A percentile compares a stretch with the other conserved stretches of the same genome.
These are phyloP conservation scores for Monosporozyma yasuniensis DNA, from an alignment of 805 yeast species.

Conservation along the genomic window DNA sequence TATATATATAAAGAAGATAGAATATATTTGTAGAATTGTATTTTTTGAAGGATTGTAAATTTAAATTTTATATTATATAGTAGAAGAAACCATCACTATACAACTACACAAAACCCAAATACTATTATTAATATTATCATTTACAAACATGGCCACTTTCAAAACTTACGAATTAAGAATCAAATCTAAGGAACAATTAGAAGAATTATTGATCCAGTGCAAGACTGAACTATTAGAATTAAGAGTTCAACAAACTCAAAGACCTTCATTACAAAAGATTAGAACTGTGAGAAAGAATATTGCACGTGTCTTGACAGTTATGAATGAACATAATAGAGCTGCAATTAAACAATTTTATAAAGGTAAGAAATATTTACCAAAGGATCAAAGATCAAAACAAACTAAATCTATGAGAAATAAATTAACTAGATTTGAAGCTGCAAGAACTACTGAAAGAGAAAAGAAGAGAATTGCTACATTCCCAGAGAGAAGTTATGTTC, in stretches of 20 bases:
- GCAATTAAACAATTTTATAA: constrained; percentile 90
- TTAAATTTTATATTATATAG: too few species aligned
- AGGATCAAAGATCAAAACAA: constrained; percentile 88
- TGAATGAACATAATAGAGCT: constrained; percentile 94
- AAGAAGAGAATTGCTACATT: constrained; percentile 87
- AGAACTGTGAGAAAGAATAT: constrained; percentile 96
- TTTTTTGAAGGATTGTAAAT: too few species aligned
- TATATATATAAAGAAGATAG: background rate
- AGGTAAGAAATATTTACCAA: constrained; percentile 93
- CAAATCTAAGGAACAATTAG: constrained; percentile 94
- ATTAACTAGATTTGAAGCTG: constrained; percentile 79
- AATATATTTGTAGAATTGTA: too few species aligned
- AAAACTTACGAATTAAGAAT: constrained; percentile 95
- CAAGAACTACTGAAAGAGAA: constrained; percentile 76
- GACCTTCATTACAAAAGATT: constrained; percentile 91
- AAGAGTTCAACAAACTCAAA: constrained; percentile 90
- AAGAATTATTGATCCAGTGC: constrained; percentile 86
- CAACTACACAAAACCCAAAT: background rate
- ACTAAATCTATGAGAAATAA: constrained; percentile 99
- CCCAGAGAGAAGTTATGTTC: constrained; percentile 98
- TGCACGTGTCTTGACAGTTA: constrained; percentile 95
- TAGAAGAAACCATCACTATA: background rate
- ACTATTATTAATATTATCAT: too few species aligned
- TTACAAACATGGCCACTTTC: constrained; percentile 58
- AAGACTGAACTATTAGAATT: constrained; percentile 94